Conservation (phyloP, 129 eudicot species). For the Artemisia annua region DNA sequence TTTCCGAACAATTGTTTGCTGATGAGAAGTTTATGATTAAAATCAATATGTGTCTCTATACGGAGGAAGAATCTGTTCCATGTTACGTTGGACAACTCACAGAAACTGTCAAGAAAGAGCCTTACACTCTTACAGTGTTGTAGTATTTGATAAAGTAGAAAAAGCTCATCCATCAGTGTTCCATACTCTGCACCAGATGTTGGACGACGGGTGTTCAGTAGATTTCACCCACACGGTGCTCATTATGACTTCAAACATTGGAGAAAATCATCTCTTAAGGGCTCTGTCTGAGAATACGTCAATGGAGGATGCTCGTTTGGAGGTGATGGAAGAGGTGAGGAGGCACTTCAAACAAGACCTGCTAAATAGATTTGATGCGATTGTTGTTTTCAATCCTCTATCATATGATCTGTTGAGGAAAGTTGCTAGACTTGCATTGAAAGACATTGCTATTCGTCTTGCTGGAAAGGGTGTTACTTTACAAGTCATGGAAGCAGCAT, state of each 20-base stretch:
- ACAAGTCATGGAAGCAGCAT: slow-evolving; percentile 81
- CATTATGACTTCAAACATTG: slow-evolving; percentile 94
- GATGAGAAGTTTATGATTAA: slow-evolving; percentile 80
- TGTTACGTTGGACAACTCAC: slow-evolving; percentile 90
- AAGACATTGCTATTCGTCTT: slow-evolving; percentile 78
- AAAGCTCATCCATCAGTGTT: slow-evolving; percentile 81
- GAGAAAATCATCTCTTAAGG: slow-evolving; percentile 71
- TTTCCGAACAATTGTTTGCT: slow-evolving; percentile 89
- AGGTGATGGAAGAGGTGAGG: slow-evolving; percentile 92
- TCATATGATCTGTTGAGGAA: slow-evolving; percentile 77
- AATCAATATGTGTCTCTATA: slow-evolving; percentile 92
- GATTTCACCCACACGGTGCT: slow-evolving; percentile 90
- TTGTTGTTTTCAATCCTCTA: slow-evolving; percentile 90
- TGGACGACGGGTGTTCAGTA: slow-evolving; percentile 87
- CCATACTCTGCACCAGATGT: slow-evolving; percentile 79
- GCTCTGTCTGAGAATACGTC: slow-evolving; percentile 72
- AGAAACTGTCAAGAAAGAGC: slow-evolving; percentile 84
- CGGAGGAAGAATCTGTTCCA: slow-evolving; percentile 96
- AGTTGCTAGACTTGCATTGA: slow-evolving; percentile 80
- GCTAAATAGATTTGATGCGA: slow-evolving; percentile 79
- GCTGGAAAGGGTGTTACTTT: slow-evolving; percentile 86
- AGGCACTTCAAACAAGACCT: slow-evolving; percentile 85
- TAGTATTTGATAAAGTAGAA: slow-evolving; percentile 84
- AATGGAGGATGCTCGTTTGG: slow-evolving; percentile 65
- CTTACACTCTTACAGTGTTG: slow-evolving; percentile 83